These are phyloP conservation scores for Purpureocillium takamizusanense DNA, from an alignment of 2,329 filamentous ascomycete species.

Conservation along the genomic window DNA sequence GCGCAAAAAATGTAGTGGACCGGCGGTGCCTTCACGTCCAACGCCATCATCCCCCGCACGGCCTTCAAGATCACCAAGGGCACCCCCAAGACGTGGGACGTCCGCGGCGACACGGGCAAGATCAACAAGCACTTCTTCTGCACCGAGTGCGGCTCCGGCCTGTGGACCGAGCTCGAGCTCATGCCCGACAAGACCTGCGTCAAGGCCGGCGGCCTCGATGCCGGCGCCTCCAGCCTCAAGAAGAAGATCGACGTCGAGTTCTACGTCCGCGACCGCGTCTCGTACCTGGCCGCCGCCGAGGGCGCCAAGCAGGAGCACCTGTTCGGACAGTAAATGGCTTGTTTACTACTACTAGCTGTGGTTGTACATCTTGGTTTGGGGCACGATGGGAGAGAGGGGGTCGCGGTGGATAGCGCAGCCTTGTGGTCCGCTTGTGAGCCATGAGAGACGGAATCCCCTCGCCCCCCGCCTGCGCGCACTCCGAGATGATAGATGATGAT, in stretches of 20 bases:
- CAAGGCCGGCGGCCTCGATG: constrained; percentile 43
- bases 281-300: constrained; percentile 29
- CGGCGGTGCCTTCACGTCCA: constrained; percentile 45
- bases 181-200: constrained; percentile 40
- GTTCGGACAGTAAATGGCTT: no score
- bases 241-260: constrained; percentile 40
- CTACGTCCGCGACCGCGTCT: constrained; percentile 39
- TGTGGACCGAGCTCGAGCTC: constrained; percentile 43
- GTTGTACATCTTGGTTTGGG: no score
- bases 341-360: no score
- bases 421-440: no score
- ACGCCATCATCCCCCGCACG: constrained; percentile 36
- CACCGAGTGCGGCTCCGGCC: constrained; percentile 36
- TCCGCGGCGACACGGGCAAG: constrained; percentile 39
- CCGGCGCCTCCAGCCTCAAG: constrained; percentile 31
- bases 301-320: constrained; percentile 12
- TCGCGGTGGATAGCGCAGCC: no score
- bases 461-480: no score
- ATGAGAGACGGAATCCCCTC: no score
- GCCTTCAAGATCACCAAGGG: constrained; percentile 41
- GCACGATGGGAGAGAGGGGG: no score
- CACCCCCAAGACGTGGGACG: constrained; percentile 36
- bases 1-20: constrained; percentile 39
- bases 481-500: no score
- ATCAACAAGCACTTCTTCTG: constrained; percentile 49